These are phyloP conservation scores for Cryptosporidium tyzzeri DNA, from an alignment of 169 alveolate species.

Conservation along the genomic window DNA sequence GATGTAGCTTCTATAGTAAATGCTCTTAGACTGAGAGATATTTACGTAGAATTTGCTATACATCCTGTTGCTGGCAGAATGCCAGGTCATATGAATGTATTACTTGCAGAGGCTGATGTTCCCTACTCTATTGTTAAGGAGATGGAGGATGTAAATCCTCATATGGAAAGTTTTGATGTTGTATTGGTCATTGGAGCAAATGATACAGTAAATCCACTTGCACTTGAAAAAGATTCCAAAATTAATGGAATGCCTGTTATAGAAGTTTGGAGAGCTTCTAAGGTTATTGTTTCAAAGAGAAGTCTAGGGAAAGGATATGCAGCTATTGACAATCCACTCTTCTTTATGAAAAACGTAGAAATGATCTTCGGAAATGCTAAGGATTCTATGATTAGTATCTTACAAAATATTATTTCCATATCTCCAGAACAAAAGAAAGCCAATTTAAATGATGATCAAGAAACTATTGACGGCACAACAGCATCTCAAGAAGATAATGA, in stretches of 20 bases:
- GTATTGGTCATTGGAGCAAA: conserved; percentile 95
- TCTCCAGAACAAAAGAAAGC: conserved; percentile 43
- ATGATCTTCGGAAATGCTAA: conserved; percentile 93
- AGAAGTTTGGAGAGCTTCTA: conserved; percentile 93
- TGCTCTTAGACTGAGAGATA: conserved; percentile 83
- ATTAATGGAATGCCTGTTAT: conserved; percentile 96
- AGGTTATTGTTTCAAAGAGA: conserved; percentile 90
- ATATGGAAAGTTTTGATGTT: conserved; percentile 84
- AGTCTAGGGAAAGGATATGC: conserved; percentile 95
- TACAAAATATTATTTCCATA: conserved; percentile 13
- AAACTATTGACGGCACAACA: conserved; percentile 19
- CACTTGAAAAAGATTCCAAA: conserved; percentile 89
- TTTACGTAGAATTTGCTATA: conserved; percentile 92
- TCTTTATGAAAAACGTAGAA: conserved; percentile 87
- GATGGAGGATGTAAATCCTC: conserved; percentile 93
- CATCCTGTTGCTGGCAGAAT: conserved; percentile 98
- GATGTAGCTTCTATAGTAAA: conserved; percentile 85
- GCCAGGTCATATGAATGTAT: conserved; percentile 97
- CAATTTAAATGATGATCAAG: conserved; percentile 13
- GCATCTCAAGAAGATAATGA: conserved; percentile 4
- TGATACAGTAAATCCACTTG: conserved; percentile 94
- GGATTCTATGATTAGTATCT: conserved; percentile 67
- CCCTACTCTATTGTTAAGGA: conserved; percentile 94
- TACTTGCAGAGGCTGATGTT: conserved; percentile 95
- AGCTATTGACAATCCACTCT: conserved; percentile 93